Conservation (phyloP, 2,329 filamentous ascomycete genomes). For the Sarocladiaceae sp. region DNA sequence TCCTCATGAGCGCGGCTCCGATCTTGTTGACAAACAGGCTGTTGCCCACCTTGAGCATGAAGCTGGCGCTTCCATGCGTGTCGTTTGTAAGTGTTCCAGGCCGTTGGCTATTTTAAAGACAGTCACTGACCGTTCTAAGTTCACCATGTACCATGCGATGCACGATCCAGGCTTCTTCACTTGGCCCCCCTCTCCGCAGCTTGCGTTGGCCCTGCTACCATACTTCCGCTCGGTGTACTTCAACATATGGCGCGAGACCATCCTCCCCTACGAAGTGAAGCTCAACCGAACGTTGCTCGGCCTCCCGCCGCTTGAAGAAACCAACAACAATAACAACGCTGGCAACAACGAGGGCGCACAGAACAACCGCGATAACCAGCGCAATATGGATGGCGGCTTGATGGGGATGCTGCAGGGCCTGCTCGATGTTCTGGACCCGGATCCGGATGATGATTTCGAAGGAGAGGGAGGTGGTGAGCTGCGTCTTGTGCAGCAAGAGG, state of each 20-base stretch:
- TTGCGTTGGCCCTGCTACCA: conserved; percentile 44
- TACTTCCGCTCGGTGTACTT: conserved; percentile 39
- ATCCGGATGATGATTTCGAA: conserved; percentile 22
- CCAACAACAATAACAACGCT: conserved; percentile 10
- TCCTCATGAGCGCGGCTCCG: conserved; percentile 40
- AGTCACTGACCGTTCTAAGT: conserved; percentile 28
- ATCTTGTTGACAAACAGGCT: conserved; percentile 37
- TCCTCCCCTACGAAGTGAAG: conserved; percentile 39
- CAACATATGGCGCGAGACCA: conserved; percentile 38
- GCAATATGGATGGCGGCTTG: conserved; percentile 24
- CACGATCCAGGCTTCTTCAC: conserved; percentile 37
- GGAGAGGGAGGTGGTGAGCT: conserved; percentile 13
- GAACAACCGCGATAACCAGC: conserved; percentile 15
- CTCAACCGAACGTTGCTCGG: conserved; percentile 42
- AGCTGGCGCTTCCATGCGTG: conserved; percentile 35
- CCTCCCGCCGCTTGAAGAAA: conserved; percentile 23
- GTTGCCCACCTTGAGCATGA: conserved; percentile 35
- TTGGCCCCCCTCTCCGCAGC: conserved; percentile 49
- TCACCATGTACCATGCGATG: conserved; percentile 38
- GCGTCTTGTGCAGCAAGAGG: conserved; percentile 8
- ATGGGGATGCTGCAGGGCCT: conserved; percentile 29
- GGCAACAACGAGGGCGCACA: conserved; percentile 11
- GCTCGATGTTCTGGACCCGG: conserved; percentile 28
- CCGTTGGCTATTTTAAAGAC: not conserved
- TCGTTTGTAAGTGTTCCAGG: conserved; percentile 31